Percentiles rank a stretch among this genome's conserved stretches.
Conservation (phyloP, 352 stramenopile genomes). For the Phytophthora sp. region DNA sequence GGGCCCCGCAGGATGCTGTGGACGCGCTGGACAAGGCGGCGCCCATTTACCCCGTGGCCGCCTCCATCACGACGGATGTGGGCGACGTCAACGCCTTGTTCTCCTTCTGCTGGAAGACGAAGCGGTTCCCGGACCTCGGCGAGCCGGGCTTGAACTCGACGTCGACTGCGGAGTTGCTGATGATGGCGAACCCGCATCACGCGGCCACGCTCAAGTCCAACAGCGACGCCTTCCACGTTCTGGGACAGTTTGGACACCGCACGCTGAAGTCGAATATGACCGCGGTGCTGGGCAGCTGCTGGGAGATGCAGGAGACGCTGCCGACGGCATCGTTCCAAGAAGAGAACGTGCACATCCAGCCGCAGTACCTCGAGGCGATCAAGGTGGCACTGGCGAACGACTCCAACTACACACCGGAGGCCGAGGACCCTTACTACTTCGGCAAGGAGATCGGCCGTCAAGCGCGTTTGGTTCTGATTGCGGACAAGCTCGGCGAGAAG, state of each 20-base stretch:
- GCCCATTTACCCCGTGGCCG: conserved; percentile 57
- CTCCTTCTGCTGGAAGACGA: conserved; percentile 69
- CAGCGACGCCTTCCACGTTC: conserved; percentile 42
- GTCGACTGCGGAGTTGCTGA: conserved; percentile 48
- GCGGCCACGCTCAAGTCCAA: conserved; percentile 45
- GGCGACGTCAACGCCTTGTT: conserved; percentile 31
- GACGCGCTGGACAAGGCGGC: conserved; percentile 56
- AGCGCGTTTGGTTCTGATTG: conserved; percentile 80
- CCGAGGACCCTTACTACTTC: conserved; percentile 85
- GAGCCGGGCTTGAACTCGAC: conserved; percentile 22
- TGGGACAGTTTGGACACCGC: conserved; percentile 61
- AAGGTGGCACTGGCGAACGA: conserved; percentile 62
- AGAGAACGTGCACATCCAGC: conserved; percentile 32
- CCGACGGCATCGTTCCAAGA: conserved; percentile 56
- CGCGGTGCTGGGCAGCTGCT: conserved; percentile 64
- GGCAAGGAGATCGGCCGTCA: conserved; percentile 87
- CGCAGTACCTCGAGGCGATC: conserved; percentile 55
- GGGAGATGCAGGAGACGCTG: conserved; percentile 67
- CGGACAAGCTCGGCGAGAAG: conserved; percentile 66
- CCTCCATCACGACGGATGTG: conserved; percentile 48
- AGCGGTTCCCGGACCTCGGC: conserved; percentile 40
- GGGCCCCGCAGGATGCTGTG: conserved; percentile 22
- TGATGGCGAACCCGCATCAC: conserved; percentile 83
- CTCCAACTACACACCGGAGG: conserved; percentile 68
- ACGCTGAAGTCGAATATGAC: conserved; percentile 87